Percentiles rank a stretch among this genome's conserved stretches.
Evolutionary conservation across 352 stramenopile genomes (phyloP).

Genomic region (Blastocystis sp.): DNA sequence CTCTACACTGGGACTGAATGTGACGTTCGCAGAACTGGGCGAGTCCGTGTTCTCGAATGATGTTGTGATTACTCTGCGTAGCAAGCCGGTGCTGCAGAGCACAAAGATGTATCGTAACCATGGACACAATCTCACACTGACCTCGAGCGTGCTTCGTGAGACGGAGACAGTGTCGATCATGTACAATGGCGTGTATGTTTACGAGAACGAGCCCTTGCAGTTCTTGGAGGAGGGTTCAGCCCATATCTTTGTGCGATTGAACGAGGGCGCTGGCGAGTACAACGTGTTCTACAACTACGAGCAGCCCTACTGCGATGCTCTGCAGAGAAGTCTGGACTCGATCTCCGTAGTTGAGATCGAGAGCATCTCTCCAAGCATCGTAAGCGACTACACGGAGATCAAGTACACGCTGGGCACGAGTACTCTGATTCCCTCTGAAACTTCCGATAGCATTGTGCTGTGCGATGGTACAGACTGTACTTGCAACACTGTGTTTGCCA

Average conservation of each 20-base stretch:
- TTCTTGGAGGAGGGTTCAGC: background rate
- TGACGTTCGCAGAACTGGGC: background rate
- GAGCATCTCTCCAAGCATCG: background rate
- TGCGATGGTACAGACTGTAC: background rate
- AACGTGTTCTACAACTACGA: constrained; percentile 2
- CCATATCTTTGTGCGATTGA: background rate
- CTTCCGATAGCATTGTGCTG: background rate
- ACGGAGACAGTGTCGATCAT: constrained; percentile 9
- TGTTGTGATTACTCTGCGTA: background rate
- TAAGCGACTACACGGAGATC: constrained; percentile 10
- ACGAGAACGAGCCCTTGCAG: background rate
- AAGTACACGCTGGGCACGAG: background rate
- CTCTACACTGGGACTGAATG: background rate
- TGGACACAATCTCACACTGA: constrained; percentile 1
- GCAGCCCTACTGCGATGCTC: background rate
- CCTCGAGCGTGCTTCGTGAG: background rate
- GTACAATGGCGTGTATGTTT: background rate
- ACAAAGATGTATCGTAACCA: constrained; percentile 34
- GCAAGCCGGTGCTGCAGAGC: background rate
- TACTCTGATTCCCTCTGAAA: background rate
- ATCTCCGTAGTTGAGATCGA: constrained; percentile 4
- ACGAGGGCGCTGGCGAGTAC: background rate
- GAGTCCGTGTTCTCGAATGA: background rate
- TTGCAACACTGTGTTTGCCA: background rate
- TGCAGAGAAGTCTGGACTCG: background rate